Conservation (phyloP, 306 rosid species). For the Morella rubra region DNA sequence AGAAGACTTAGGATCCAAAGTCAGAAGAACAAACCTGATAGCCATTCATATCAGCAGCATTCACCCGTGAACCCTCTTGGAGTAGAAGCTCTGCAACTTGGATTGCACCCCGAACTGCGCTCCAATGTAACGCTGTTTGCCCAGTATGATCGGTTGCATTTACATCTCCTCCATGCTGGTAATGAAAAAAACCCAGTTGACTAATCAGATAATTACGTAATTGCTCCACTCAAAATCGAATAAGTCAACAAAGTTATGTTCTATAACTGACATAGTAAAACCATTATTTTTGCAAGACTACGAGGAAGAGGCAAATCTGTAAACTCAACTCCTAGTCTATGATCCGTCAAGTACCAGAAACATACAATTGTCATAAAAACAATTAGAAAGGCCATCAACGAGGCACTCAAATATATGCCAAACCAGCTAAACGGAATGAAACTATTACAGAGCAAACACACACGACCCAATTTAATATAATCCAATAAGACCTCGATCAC, state of each 20-base stretch:
- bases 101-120: conserved; percentile 91
- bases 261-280: not conserved
- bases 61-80: conserved; percentile 80
- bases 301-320: conserved; percentile 2
- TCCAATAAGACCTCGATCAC: not conserved
- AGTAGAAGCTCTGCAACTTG: conserved; percentile 94
- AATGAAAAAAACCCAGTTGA: conserved; percentile 27
- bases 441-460: conserved; percentile 29
- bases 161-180: conserved; percentile 92
- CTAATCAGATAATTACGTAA: conserved; percentile 6
- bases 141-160: conserved; percentile 86
- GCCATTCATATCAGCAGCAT: conserved; percentile 81
- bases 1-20: not conserved
- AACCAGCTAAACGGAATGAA: conserved; percentile 35
- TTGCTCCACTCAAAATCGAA: conserved; percentile 5
- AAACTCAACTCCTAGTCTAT: not conserved
- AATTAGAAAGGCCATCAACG: not conserved
- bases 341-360: not conserved
- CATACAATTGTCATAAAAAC: not conserved
- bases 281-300: conserved; percentile 4
- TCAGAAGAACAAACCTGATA: conserved; percentile 71
- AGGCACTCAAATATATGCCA: not conserved
- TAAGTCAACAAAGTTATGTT: not conserved
- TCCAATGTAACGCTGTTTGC: conserved; percentile 96
- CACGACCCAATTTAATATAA: conserved; percentile 44